A percentile compares a stretch with the other conserved stretches of the same genome.
These are phyloP conservation scores for Penicillium sp. DNA, from an alignment of 2,329 filamentous ascomycete species.

Conservation along the genomic window DNA sequence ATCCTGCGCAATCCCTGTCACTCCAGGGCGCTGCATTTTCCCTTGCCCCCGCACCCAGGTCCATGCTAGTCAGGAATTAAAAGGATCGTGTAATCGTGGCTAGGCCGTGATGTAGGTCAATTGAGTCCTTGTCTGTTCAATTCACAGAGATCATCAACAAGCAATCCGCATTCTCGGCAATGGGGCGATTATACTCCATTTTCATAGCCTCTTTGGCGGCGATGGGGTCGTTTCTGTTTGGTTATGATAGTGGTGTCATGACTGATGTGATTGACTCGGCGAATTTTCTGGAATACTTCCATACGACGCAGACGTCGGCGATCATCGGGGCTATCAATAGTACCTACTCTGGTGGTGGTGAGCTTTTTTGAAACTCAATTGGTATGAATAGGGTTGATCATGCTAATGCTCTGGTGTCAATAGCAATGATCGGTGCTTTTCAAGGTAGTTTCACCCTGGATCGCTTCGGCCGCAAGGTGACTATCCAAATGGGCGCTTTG, in stretches of 20 bases:
- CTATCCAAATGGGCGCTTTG: conserved; percentile 60
- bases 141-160: background rate
- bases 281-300: conserved; percentile 57
- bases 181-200: conserved; percentile 45
- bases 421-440: conserved; percentile 52
- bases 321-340: conserved; percentile 65
- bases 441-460: conserved; percentile 62
- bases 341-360: conserved; percentile 60
- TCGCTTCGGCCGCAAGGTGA: conserved; percentile 58
- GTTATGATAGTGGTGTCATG: conserved; percentile 43
- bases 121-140: background rate
- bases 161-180: conserved; percentile 12
- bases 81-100: background rate
- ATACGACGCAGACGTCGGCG: conserved; percentile 50
- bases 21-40: background rate
- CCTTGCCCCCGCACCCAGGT: background rate
- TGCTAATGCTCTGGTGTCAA: background rate
- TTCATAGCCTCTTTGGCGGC: conserved; percentile 44
- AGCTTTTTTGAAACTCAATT: background rate
- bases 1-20: background rate
- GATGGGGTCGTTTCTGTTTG: conserved; percentile 44
- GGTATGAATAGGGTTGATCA: background rate
- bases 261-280: conserved; percentile 53
- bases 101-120: background rate
- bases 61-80: background rate